These are phyloP conservation scores for Micractinium conductrix DNA, from an alignment of 139 green algal species.

Conservation along the genomic window DNA sequence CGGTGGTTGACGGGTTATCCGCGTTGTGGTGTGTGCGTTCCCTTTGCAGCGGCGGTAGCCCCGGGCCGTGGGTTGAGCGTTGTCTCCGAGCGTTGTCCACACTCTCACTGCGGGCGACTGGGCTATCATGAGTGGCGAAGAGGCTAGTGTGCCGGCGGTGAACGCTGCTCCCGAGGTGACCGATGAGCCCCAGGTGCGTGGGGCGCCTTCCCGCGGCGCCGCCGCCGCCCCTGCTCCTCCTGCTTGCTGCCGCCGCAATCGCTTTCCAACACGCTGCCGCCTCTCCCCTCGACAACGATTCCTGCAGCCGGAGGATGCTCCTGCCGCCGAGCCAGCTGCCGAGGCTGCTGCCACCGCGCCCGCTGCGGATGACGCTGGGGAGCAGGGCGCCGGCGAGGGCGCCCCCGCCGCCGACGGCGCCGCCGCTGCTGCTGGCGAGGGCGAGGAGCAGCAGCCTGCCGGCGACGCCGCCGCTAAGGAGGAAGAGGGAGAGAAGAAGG, in stretches of 20 bases:
- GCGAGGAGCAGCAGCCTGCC: not conserved
- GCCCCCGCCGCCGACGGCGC: not conserved
- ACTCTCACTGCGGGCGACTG: too few relatives aligned
- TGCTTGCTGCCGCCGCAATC: not conserved
- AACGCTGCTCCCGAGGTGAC: constrained; percentile 1
- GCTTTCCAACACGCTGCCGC: not conserved
- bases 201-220: not conserved
- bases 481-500: not conserved
- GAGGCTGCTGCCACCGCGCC: not conserved
- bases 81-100: too few relatives aligned
- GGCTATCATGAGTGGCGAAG: constrained; percentile 3
- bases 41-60: too few relatives aligned
- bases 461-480: not conserved
- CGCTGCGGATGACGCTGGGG: not conserved
- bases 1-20: too few relatives aligned
- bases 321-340: not conserved
- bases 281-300: not conserved
- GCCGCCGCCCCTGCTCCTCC: not conserved
- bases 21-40: too few relatives aligned
- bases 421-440: not conserved
- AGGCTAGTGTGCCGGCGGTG: not conserved
- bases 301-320: not conserved
- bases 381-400: not conserved
- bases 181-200: not conserved
- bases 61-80: too few relatives aligned